Evolutionary conservation across 331 rosid species (phyloP).

Genomic region (Acacia pycnantha): DNA sequence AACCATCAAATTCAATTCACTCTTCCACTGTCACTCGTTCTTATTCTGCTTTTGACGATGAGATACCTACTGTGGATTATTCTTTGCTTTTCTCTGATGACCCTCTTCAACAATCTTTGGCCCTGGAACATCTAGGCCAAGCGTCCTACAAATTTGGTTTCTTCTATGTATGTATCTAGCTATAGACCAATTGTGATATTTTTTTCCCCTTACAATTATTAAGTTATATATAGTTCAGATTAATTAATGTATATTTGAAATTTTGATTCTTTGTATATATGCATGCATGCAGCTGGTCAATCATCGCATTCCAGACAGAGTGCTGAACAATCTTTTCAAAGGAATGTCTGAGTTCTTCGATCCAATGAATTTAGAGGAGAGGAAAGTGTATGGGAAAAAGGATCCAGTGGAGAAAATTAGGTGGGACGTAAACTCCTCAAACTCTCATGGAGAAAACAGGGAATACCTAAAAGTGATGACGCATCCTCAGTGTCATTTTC

Average conservation of each 20-base stretch:
- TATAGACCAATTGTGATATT: neutral
- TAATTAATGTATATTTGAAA: neutral
- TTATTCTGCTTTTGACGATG: neutral
- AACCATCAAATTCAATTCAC: neutral
- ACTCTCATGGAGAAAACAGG: constrained; percentile 41
- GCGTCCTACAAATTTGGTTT: constrained; percentile 40
- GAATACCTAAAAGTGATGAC: constrained; percentile 49
- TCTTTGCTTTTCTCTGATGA: neutral
- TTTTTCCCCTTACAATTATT: neutral
- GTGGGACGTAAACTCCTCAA: constrained; percentile 35
- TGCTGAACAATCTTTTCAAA: constrained; percentile 32
- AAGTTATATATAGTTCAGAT: neutral
- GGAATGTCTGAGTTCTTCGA: constrained; percentile 43
- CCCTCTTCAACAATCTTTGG: neutral
- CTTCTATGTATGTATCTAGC: constrained; percentile 33
- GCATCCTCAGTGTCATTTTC: constrained; percentile 42
- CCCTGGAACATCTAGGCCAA: neutral
- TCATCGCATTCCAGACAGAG: constrained; percentile 38
- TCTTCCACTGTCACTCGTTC: constrained; percentile 10
- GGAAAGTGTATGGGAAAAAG: constrained; percentile 27
- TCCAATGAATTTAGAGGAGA: constrained; percentile 40
- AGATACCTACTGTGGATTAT: neutral
- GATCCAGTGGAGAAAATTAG: constrained; percentile 36
- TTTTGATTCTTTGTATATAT: too few relatives aligned
- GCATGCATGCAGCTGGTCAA: constrained; percentile 35